A percentile compares a stretch with the other conserved stretches of the same genome.
These are phyloP conservation scores for Pythium vanterpoolii DNA, from an alignment of 352 stramenopile species.

Conservation along the genomic window DNA sequence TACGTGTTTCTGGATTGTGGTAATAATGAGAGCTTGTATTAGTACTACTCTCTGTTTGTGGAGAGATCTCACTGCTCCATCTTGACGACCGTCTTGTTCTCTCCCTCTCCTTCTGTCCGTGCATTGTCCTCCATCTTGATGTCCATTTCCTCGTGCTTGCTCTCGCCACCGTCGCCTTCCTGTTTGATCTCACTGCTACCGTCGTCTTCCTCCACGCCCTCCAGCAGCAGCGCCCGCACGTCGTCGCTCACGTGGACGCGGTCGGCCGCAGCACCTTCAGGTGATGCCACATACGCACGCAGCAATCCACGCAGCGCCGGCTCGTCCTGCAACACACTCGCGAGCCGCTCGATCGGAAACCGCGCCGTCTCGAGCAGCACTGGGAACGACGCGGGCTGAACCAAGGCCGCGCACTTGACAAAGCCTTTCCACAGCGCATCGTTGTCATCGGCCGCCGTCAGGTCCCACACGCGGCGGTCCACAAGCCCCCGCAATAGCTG, in stretches of 20 bases:
- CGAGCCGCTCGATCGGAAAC: conserved; percentile 50
- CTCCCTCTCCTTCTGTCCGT: too few species aligned
- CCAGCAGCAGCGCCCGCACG: conserved; percentile 12
- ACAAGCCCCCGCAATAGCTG: conserved; percentile 53
- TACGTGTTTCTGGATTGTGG: not conserved
- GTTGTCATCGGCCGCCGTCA: conserved; percentile 23
- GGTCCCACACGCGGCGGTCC: conserved; percentile 56
- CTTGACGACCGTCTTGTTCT: not conserved
- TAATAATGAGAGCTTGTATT: not conserved
- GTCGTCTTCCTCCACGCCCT: not conserved
- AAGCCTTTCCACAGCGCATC: conserved; percentile 78
- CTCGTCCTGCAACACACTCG: conserved; percentile 53
- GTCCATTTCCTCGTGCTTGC: not conserved
- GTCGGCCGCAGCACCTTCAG: conserved; percentile 2
- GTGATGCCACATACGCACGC: conserved; percentile 30
- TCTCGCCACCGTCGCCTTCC: not conserved
- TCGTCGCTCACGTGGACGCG: conserved; percentile 18
- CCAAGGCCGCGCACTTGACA: conserved; percentile 69
- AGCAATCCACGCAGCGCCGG: conserved; percentile 50
- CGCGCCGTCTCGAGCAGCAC: conserved; percentile 39
- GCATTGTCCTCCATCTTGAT: not conserved
- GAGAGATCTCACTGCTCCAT: not conserved
- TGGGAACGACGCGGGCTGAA: conserved; percentile 70
- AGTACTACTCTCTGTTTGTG: not conserved
- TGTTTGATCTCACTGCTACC: not conserved